phyloP scores from a whole-genome alignment of 139 green algal genomes.

The Chlamydomonas sp. region DNA sequence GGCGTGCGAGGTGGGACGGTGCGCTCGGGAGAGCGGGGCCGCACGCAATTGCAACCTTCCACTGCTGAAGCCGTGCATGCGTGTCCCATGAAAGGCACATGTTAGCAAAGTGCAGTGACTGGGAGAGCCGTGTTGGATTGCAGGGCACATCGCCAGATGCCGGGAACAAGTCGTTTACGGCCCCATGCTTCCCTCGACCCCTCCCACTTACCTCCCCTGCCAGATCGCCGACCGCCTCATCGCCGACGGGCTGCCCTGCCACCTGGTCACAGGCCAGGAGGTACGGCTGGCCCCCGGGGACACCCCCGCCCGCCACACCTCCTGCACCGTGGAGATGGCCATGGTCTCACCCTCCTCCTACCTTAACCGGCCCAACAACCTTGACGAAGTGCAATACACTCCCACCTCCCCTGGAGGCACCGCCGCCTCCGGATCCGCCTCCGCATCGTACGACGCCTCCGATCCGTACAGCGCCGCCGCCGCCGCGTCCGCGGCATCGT shows the following conservation, averaged over 20 bases:
- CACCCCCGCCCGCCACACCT: conserved; percentile 63
- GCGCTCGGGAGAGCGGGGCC: neutral
- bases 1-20: conserved; percentile 57
- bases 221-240: conserved; percentile 62
- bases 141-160: too few relatives aligned
- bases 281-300: conserved; percentile 55
- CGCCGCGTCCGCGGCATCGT: neutral
- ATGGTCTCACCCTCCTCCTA: conserved; percentile 24
- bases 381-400: too few relatives aligned
- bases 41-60: neutral
- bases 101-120: neutral
- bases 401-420: too few relatives aligned
- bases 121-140: conserved; percentile 11
- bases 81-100: neutral
- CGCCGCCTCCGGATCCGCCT: too few relatives aligned
- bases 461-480: too few relatives aligned
- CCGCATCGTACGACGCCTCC: too few relatives aligned
- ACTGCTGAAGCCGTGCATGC: neutral
- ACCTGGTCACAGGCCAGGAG: conserved; percentile 90
- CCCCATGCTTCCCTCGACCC: too few relatives aligned
- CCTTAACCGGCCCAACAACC: too few relatives aligned
- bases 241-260: conserved; percentile 59
- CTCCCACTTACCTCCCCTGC: neutral
- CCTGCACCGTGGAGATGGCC: conserved; percentile 98
- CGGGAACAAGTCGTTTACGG: too few relatives aligned